phyloP scores from a whole-genome alignment of 345 rosid genomes.

The Dimocarpus longan region DNA sequence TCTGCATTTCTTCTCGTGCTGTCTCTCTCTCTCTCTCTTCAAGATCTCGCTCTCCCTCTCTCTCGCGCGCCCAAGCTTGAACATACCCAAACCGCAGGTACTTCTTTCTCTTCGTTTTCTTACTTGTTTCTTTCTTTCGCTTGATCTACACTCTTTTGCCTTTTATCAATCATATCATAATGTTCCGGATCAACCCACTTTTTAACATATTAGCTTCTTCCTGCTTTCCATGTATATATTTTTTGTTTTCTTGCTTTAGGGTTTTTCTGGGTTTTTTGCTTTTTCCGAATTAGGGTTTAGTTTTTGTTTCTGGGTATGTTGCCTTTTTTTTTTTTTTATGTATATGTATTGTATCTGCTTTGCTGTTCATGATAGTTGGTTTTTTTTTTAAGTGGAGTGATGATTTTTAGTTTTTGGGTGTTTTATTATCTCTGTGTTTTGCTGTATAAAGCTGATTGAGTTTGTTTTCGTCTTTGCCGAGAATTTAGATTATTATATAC shows the following conservation, averaged over 20 bases:
- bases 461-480: neutral
- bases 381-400: neutral
- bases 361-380: neutral
- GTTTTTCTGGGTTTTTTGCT: constrained; percentile 15
- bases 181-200: constrained; percentile 8
- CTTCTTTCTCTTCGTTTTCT: neutral
- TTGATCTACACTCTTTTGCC: constrained; percentile 6
- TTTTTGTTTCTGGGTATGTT: neutral
- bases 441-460: neutral
- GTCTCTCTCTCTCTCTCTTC: neutral
- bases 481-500: neutral
- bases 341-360: neutral
- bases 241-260: neutral
- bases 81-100: constrained; percentile 12
- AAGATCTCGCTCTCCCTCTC: neutral
- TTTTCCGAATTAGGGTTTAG: constrained; percentile 6
- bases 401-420: neutral
- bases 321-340: neutral
- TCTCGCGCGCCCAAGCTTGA: neutral
- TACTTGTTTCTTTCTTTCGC: neutral
- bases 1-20: neutral
- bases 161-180: neutral
- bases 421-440: neutral
- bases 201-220: neutral
- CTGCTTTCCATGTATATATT: neutral